phyloP scores from a whole-genome alignment of 1,284 basidiomycete species.

The Ganoderma meredithae region DNA sequence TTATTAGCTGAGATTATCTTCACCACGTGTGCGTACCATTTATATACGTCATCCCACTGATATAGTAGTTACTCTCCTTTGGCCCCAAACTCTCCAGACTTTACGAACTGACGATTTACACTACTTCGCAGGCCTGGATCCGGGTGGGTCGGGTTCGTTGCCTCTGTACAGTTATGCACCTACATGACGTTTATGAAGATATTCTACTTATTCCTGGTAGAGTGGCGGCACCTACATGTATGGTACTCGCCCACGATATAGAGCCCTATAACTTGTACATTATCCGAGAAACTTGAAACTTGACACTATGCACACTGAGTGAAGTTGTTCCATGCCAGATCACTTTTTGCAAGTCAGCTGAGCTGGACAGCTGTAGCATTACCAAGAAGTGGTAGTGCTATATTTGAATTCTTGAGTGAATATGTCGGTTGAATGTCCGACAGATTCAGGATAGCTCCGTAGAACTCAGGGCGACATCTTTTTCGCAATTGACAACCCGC shows the following conservation, averaged over 20 bases:
- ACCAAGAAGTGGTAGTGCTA: no score
- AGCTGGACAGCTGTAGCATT: no score
- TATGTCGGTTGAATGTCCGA: no score
- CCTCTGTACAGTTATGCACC: constrained; percentile 33
- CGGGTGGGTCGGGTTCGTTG: constrained; percentile 18
- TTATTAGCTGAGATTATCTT: constrained; percentile 24
- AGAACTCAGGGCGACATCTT: no score
- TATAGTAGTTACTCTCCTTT: constrained; percentile 23
- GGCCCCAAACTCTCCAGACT: constrained; percentile 14
- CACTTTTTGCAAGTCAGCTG: no score
- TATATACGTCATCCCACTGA: constrained; percentile 11
- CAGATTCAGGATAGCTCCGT: no score
- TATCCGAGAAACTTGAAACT: neutral
- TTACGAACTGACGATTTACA: constrained; percentile 37
- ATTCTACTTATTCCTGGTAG: constrained; percentile 24
- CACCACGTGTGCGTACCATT: constrained; percentile 1
- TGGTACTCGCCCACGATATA: neutral
- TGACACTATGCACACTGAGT: neutral
- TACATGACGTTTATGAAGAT: constrained; percentile 35
- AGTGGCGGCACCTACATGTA: constrained; percentile 9
- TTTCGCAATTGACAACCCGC: no score
- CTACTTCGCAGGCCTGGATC: constrained; percentile 27
- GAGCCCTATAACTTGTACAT: neutral
- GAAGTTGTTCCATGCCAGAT: neutral
- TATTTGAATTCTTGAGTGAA: no score